Percentiles rank a stretch among this genome's conserved stretches.
phyloP scores from a whole-genome alignment of 176 grass and related monocot species.

The Paspalum notatum region DNA sequence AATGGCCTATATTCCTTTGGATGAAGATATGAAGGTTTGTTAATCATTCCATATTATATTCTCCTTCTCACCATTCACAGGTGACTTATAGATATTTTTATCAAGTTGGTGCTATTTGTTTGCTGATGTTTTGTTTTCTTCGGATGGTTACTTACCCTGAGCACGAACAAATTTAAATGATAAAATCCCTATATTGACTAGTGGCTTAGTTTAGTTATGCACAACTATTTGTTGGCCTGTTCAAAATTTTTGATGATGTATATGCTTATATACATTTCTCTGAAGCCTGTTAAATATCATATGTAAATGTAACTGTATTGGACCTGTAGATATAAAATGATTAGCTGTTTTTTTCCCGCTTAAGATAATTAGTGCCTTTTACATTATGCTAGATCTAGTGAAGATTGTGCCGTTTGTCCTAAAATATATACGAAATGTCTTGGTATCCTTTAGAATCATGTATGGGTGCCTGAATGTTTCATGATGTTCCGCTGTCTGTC shows the following conservation, averaged over 20 bases:
- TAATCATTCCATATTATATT: constrained; percentile 7
- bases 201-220: not conserved
- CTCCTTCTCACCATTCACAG: constrained; percentile 7
- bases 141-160: not conserved
- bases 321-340: not conserved
- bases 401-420: not conserved
- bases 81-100: not conserved
- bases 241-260: constrained; percentile 13
- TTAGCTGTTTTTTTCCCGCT: constrained; percentile 17
- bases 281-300: constrained; percentile 8
- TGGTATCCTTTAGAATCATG: constrained; percentile 3
- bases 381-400: not conserved
- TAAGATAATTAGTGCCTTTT: not conserved
- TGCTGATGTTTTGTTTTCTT: not conserved
- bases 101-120: not conserved
- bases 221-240: not conserved
- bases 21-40: constrained; percentile 91
- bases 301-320: not conserved
- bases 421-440: constrained; percentile 17
- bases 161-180: not conserved
- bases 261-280: not conserved
- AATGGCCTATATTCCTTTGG: constrained; percentile 95
- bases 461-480: constrained; percentile 4
- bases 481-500: not conserved
- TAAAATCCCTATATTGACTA: not conserved